Evolutionary conservation across 768 basidiomycete genomes (phyloP).

Genomic region (Boletus sp.): DNA sequence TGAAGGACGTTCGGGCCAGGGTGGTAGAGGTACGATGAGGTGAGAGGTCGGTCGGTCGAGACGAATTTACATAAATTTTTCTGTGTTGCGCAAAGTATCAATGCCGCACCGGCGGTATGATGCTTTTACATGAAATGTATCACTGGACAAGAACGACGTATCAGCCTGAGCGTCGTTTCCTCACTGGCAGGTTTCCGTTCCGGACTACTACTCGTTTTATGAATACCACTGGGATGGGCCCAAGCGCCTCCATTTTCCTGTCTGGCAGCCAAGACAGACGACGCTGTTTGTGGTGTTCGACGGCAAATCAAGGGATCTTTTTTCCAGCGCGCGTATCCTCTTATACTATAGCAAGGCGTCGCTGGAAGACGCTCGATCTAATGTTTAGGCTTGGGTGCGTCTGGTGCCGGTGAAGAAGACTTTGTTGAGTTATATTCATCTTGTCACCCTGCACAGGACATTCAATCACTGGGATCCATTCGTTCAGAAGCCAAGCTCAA

Average conservation of each 20-base stretch:
- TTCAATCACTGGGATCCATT: conserved; percentile 18
- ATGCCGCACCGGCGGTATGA: too few relatives aligned
- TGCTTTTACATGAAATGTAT: conserved; percentile 19
- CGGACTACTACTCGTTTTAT: conserved; percentile 13
- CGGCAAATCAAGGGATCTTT: conserved; percentile 17
- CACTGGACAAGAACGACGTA: conserved; percentile 13
- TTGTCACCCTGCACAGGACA: conserved; percentile 10
- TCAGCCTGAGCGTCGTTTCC: conserved; percentile 9
- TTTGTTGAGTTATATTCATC: neutral
- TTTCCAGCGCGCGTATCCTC: conserved; percentile 21
- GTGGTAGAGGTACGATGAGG: neutral
- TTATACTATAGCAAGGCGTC: conserved; percentile 14
- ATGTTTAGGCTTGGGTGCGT: conserved; percentile 26
- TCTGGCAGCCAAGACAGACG: conserved; percentile 27
- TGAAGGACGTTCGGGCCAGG: neutral
- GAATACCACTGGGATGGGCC: conserved; percentile 26
- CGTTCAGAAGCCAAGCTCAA: conserved; percentile 2
- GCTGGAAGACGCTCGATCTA: conserved; percentile 7
- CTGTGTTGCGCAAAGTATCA: too few relatives aligned
- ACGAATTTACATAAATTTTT: too few relatives aligned
- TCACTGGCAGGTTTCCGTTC: neutral
- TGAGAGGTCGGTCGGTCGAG: too few relatives aligned
- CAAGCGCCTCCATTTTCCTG: conserved; percentile 17
- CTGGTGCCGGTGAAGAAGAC: neutral
- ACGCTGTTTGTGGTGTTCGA: conserved; percentile 24